These are phyloP conservation scores for Plasmodium berghei DNA, from an alignment of 169 alveolate species.

Conservation along the genomic window DNA sequence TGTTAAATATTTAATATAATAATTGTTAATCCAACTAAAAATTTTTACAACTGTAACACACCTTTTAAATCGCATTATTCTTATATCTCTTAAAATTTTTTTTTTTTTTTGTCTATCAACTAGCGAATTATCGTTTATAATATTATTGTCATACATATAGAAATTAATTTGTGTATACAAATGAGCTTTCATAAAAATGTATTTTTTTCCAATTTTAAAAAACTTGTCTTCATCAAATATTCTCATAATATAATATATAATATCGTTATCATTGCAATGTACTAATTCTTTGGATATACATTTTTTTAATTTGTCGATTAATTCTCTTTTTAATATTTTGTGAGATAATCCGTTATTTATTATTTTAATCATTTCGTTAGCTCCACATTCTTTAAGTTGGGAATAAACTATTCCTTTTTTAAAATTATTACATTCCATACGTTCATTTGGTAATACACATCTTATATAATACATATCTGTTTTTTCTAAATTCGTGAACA, in stretches of 20 bases:
- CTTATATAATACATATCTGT: constrained; percentile 79
- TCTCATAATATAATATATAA: constrained; percentile 51
- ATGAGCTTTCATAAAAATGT: constrained; percentile 36
- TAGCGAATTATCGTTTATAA: neutral
- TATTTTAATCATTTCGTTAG: constrained; percentile 51
- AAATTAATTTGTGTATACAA: constrained; percentile 30
- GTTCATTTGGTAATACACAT: constrained; percentile 79
- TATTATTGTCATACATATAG: constrained; percentile 4
- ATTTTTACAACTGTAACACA: constrained; percentile 30
- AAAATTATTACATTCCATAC: constrained; percentile 63
- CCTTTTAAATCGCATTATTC: constrained; percentile 19
- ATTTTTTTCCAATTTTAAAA: constrained; percentile 31
- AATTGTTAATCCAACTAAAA: constrained; percentile 23
- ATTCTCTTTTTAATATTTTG: constrained; percentile 37
- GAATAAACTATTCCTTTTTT: constrained; percentile 28
- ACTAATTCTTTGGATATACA: constrained; percentile 14
- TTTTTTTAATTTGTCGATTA: neutral
- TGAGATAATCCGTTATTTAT: constrained; percentile 64
- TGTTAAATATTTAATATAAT: constrained; percentile 19
- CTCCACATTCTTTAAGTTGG: constrained; percentile 68
- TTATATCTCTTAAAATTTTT: constrained; percentile 24
- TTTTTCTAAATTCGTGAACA: constrained; percentile 76
- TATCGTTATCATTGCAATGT: constrained; percentile 29
- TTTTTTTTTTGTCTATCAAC: neutral
- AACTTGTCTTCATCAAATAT: constrained; percentile 4